Conservation (phyloP, 2,329 filamentous ascomycete species). For the Lachnellula suecica region DNA sequence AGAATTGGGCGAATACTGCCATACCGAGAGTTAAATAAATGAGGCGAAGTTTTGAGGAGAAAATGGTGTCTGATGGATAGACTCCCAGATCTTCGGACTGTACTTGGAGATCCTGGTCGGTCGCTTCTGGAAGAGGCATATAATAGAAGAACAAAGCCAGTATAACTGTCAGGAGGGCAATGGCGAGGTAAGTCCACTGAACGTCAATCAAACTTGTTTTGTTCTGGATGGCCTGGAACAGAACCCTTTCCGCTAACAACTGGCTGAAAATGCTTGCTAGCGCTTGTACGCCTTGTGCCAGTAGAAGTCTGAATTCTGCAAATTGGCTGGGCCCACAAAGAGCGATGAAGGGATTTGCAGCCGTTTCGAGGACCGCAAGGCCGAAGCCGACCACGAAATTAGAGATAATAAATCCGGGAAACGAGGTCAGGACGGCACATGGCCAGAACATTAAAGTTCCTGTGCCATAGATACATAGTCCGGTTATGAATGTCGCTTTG, state of each 20-base stretch:
- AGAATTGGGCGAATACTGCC: slow-evolving; percentile 74
- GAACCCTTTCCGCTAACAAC: slow-evolving; percentile 70
- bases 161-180: slow-evolving; percentile 71
- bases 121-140: slow-evolving; percentile 60
- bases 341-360: slow-evolving; percentile 71
- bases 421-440: slow-evolving; percentile 70
- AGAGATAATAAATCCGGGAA: slow-evolving; percentile 73
- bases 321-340: slow-evolving; percentile 74
- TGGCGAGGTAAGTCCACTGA: slow-evolving; percentile 83
- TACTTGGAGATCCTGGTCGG: slow-evolving; percentile 52
- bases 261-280: slow-evolving; percentile 71
- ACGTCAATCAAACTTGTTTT: slow-evolving; percentile 65
- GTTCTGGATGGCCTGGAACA: slow-evolving; percentile 61
- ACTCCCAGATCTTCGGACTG: slow-evolving; percentile 35
- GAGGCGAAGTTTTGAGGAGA: slow-evolving; percentile 39
- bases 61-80: slow-evolving; percentile 18
- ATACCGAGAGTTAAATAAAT: slow-evolving; percentile 55
- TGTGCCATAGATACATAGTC: slow-evolving; percentile 70
- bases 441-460: slow-evolving; percentile 89
- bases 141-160: slow-evolving; percentile 70
- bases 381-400: slow-evolving; percentile 76
- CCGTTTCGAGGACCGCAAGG: slow-evolving; percentile 74
- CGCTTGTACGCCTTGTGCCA: slow-evolving; percentile 77
- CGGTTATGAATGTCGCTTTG: slow-evolving; percentile 77
- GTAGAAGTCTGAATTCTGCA: slow-evolving; percentile 70